Evolutionary conservation across 352 stramenopile species (phyloP).

Genomic region (Phytophthora kernoviae): DNA sequence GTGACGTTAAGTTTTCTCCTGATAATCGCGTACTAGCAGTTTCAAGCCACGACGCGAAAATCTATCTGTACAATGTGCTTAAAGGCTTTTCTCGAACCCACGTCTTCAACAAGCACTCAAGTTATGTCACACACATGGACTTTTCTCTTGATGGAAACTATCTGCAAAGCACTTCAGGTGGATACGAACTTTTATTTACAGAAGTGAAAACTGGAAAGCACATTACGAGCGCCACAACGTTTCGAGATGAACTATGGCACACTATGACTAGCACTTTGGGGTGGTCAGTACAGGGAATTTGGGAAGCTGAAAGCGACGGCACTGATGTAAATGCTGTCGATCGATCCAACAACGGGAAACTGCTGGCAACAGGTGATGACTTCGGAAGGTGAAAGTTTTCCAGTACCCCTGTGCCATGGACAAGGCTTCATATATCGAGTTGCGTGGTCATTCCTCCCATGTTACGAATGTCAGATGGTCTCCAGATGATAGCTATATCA

Average conservation of each 20-base stretch:
- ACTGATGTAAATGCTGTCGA: conserved; percentile 85
- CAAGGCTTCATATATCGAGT: conserved; percentile 54
- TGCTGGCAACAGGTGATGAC: conserved; percentile 84
- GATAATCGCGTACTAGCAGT: conserved; percentile 64
- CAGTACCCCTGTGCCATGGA: conserved; percentile 75
- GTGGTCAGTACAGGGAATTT: conserved; percentile 93
- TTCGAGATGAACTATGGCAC: conserved; percentile 91
- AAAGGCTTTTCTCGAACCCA: conserved; percentile 71
- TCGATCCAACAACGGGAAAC: conserved; percentile 61
- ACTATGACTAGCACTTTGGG: conserved; percentile 87
- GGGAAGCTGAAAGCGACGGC: conserved; percentile 72
- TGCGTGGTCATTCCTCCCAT: conserved; percentile 79
- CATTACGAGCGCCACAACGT: conserved; percentile 74
- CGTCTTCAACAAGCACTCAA: conserved; percentile 82
- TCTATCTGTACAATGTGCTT: conserved; percentile 81
- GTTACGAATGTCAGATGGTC: conserved; percentile 83
- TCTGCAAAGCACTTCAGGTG: conserved; percentile 77
- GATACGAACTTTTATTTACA: conserved; percentile 91
- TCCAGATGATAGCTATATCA: conserved; percentile 54
- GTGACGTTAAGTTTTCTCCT: conserved; percentile 74
- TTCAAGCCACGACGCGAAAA: conserved; percentile 69
- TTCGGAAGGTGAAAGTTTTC: conserved; percentile 89
- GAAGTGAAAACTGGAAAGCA: conserved; percentile 71
- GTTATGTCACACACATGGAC: conserved; percentile 80
- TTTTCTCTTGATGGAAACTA: conserved; percentile 74